Percentiles rank a stretch among this genome's conserved stretches.
Evolutionary conservation across 225 moss, liverwort and hornwort species (phyloP).

Genomic region (Bryum argenteum): DNA sequence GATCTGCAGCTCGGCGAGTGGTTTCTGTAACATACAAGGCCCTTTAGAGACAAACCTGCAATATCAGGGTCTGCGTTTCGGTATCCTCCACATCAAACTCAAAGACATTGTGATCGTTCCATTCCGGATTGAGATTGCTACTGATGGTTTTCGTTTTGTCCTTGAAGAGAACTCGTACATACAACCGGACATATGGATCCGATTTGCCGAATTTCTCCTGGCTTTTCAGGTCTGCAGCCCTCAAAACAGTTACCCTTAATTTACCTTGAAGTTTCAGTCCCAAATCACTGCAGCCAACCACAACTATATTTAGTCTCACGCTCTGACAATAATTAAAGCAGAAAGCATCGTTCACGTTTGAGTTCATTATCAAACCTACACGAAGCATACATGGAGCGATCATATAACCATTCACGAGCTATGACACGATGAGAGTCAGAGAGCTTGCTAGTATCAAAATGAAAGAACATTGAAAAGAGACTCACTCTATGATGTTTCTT

Average conservation of each 20-base stretch:
- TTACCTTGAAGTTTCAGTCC: slow-evolving; percentile 80
- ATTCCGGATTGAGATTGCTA: slow-evolving; percentile 73
- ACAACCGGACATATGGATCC: slow-evolving; percentile 85
- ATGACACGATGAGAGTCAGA: neutral
- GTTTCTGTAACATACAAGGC: neutral
- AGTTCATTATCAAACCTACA: neutral
- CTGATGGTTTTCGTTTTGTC: slow-evolving; percentile 54
- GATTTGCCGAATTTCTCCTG: slow-evolving; percentile 82
- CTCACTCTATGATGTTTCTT: slow-evolving; percentile 53
- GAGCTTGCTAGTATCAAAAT: neutral
- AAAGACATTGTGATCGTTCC: slow-evolving; percentile 64
- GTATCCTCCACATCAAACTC: slow-evolving; percentile 81
- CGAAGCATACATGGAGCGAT: neutral
- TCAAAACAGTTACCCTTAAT: slow-evolving; percentile 63
- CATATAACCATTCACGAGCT: neutral
- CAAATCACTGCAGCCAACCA: slow-evolving; percentile 69
- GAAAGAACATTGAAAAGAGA: slow-evolving; percentile 12
- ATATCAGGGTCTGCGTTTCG: slow-evolving; percentile 79
- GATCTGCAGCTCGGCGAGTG: neutral
- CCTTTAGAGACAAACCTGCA: slow-evolving; percentile 56
- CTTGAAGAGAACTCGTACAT: slow-evolving; percentile 78
- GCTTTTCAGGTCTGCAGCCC: slow-evolving; percentile 69
- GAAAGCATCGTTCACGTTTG: neutral
- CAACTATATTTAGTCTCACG: slow-evolving; percentile 17
- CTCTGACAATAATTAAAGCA: neutral